These are phyloP conservation scores for Mucor mucedo DNA, from an alignment of 371 early-diverging fungal genomes.

Conservation along the genomic window DNA sequence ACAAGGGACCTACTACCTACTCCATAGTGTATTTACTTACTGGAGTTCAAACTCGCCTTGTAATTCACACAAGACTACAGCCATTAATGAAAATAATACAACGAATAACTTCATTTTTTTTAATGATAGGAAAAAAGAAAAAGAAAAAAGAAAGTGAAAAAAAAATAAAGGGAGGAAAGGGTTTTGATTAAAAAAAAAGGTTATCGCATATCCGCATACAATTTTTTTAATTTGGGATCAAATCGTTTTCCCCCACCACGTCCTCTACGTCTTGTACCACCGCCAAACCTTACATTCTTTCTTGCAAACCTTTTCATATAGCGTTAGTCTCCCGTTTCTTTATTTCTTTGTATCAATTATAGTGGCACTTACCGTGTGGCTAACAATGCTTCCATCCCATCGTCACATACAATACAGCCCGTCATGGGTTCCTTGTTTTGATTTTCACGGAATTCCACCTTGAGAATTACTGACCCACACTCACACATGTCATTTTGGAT, in stretches of 20 bases:
- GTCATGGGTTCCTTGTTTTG: slow-evolving; percentile 42
- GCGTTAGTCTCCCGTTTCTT: too few species aligned
- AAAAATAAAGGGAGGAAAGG: background rate
- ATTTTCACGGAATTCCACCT: slow-evolving; percentile 56
- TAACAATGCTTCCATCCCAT: slow-evolving; percentile 48
- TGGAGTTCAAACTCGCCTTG: slow-evolving; percentile 16
- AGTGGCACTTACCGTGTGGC: slow-evolving; percentile 36
- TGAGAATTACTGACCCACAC: slow-evolving; percentile 45
- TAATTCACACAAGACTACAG: background rate
- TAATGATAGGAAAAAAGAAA: slow-evolving; percentile 2
- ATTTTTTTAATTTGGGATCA: slow-evolving; percentile 25
- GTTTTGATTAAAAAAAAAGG: background rate
- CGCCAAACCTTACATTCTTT: slow-evolving; percentile 26
- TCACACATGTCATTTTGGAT: slow-evolving; percentile 44
- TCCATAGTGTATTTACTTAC: slow-evolving; percentile 6
- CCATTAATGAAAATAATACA: background rate
- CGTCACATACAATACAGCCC: slow-evolving; percentile 58
- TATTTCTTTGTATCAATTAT: too few species aligned
- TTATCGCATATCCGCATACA: slow-evolving; percentile 33
- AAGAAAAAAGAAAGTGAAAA: background rate
- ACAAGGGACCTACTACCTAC: too few species aligned
- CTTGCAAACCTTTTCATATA: slow-evolving; percentile 20
- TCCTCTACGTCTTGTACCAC: slow-evolving; percentile 18
- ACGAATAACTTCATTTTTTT: slow-evolving; percentile 1
- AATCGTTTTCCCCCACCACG: slow-evolving; percentile 22